Percentiles rank a stretch among this genome's conserved stretches.
phyloP scores from a whole-genome alignment of 768 basidiomycete species.

The Mycena galericulata region DNA sequence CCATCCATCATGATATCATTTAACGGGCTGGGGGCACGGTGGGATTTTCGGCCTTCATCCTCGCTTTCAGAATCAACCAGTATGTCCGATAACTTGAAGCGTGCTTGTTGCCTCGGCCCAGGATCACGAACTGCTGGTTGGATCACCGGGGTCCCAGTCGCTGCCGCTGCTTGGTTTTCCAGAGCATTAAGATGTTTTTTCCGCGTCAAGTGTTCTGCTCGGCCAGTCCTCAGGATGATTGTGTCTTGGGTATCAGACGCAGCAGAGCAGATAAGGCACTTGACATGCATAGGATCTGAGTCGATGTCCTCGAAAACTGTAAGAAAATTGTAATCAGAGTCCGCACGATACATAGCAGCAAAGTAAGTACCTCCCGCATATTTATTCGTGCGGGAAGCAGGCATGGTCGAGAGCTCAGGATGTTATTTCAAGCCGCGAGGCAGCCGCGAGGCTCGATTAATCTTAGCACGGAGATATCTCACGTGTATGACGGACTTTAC shows the following conservation, averaged over 20 bases:
- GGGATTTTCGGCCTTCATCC: not conserved
- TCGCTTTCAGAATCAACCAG: slow-evolving; percentile 6
- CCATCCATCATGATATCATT: slow-evolving; percentile 11
- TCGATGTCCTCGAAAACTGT: not conserved
- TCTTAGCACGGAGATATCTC: slow-evolving; percentile 14
- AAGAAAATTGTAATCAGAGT: not conserved
- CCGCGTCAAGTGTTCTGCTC: not conserved
- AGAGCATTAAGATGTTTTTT: not conserved
- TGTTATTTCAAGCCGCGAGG: too few species aligned
- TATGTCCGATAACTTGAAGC: not conserved
- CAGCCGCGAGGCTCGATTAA: too few species aligned
- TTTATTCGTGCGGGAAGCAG: not conserved
- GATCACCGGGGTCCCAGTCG: not conserved
- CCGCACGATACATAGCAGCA: not conserved
- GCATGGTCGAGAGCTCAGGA: too few species aligned
- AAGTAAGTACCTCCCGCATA: not conserved
- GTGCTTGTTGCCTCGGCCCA: not conserved
- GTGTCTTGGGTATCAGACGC: not conserved
- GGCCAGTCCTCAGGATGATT: not conserved
- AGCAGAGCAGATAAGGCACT: not conserved
- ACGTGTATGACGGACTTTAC: not conserved
- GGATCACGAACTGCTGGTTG: not conserved
- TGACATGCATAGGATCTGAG: not conserved
- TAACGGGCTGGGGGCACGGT: not conserved
- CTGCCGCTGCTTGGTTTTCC: not conserved